phyloP scores from a whole-genome alignment of 129 eudicot species.

The Saussurea involucrata region DNA sequence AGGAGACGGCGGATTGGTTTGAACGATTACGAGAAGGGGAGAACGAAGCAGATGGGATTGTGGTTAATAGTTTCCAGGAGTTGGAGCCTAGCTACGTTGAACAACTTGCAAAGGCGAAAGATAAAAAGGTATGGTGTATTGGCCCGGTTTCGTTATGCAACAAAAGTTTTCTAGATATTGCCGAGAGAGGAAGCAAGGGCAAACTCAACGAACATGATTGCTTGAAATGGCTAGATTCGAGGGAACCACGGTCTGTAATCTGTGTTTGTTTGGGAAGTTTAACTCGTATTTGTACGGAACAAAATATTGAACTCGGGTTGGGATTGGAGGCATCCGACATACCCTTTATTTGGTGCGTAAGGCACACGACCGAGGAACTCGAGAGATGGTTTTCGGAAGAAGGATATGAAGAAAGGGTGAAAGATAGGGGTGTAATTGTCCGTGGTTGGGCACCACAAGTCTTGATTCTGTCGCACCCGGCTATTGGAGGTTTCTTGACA shows the following conservation, averaged over 20 bases:
- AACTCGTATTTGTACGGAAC: conserved; percentile 24
- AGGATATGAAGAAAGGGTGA: conserved; percentile 48
- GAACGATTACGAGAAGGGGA: not conserved
- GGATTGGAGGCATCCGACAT: conserved; percentile 41
- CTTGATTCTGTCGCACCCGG: conserved; percentile 43
- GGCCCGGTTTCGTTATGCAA: conserved; percentile 62
- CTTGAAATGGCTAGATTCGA: conserved; percentile 60
- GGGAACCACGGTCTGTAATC: conserved; percentile 36
- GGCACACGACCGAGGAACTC: conserved; percentile 17
- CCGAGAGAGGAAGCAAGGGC: conserved; percentile 50
- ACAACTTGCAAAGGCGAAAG: conserved; percentile 24
- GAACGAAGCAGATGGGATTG: conserved; percentile 23
- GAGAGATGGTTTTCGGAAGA: conserved; percentile 46
- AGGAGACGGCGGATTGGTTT: not conserved
- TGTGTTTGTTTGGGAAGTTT: conserved; percentile 64
- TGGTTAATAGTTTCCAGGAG: conserved; percentile 52
- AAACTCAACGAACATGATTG: conserved; percentile 31
- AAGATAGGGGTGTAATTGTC: conserved; percentile 53
- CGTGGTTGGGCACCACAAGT: conserved; percentile 79
- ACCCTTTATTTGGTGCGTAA: conserved; percentile 46
- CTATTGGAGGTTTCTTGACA: conserved; percentile 61
- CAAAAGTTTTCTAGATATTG: conserved; percentile 23
- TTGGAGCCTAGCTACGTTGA: conserved; percentile 44
- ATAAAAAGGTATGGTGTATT: conserved; percentile 44
- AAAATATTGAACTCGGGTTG: conserved; percentile 44